Conservation (phyloP, 345 rosid species). For the Eutrema japonicum region DNA sequence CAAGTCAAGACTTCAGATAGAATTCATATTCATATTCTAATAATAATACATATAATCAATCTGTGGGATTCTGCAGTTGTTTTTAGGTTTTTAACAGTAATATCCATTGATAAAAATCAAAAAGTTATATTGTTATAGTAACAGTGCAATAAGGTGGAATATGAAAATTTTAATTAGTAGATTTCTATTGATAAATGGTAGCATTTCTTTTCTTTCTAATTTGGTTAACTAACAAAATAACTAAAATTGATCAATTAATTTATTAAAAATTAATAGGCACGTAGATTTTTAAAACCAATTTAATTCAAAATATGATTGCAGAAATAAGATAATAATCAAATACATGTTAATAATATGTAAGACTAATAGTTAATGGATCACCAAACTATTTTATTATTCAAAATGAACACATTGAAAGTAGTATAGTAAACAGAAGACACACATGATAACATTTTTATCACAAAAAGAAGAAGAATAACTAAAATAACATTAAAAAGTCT, state of each 20-base stretch:
- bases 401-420: too few relatives aligned
- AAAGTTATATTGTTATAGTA: not conserved
- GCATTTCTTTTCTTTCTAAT: too few relatives aligned
- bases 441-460: too few relatives aligned
- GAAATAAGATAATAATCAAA: not conserved
- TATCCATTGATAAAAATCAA: not conserved
- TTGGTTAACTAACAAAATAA: not conserved
- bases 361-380: too few relatives aligned
- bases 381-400: too few relatives aligned
- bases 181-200: not conserved
- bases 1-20: too few relatives aligned
- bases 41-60: not conserved
- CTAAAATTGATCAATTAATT: not conserved
- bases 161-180: not conserved
- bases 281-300: not conserved
- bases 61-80: not conserved
- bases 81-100: not conserved
- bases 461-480: too few relatives aligned
- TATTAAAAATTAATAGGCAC: not conserved
- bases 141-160: not conserved
- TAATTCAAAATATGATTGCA: not conserved
- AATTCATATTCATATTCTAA: not conserved
- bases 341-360: too few relatives aligned
- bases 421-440: too few relatives aligned
- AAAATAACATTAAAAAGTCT: too few relatives aligned